Conservation (phyloP, 1,139 yeast species). For the Geotrichum phurueaensis region DNA sequence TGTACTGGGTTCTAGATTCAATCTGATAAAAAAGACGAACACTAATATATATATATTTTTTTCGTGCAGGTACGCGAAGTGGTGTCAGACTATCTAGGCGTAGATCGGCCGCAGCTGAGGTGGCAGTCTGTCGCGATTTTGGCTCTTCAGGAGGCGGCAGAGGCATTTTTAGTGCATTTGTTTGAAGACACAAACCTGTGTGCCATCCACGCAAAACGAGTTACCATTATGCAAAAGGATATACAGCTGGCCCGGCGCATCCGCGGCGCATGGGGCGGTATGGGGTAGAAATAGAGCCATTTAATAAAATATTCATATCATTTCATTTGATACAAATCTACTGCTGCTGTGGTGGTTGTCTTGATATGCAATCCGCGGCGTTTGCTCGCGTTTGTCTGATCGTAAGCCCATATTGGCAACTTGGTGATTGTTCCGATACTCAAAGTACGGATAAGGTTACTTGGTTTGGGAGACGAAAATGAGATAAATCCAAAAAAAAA, state of each 20-base stretch:
- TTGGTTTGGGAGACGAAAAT: neutral
- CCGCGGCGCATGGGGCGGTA: conserved; percentile 46
- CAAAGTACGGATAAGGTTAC: neutral
- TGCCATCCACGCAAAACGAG: conserved; percentile 90
- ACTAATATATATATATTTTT: neutral
- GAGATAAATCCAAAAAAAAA: too few relatives aligned
- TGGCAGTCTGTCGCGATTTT: conserved; percentile 88
- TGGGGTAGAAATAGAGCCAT: neutral
- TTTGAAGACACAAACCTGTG: conserved; percentile 86
- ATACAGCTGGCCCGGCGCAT: conserved; percentile 86
- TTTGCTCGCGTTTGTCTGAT: too few relatives aligned
- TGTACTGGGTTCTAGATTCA: neutral
- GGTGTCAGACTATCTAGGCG: conserved; percentile 53
- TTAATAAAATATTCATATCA: neutral
- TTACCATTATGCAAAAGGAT: conserved; percentile 90
- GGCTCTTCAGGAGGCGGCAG: conserved; percentile 91
- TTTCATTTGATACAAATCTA: neutral
- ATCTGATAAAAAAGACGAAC: neutral
- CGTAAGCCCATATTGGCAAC: neutral
- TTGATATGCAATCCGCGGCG: too few relatives aligned
- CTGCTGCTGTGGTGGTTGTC: too few relatives aligned
- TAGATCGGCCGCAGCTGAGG: conserved; percentile 52
- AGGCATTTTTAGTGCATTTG: conserved; percentile 77
- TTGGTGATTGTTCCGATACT: neutral
- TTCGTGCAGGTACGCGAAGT: conserved; percentile 57